These are phyloP conservation scores for Fraxinus velutina DNA, from an alignment of 305 asterid species.

Conservation along the genomic window DNA sequence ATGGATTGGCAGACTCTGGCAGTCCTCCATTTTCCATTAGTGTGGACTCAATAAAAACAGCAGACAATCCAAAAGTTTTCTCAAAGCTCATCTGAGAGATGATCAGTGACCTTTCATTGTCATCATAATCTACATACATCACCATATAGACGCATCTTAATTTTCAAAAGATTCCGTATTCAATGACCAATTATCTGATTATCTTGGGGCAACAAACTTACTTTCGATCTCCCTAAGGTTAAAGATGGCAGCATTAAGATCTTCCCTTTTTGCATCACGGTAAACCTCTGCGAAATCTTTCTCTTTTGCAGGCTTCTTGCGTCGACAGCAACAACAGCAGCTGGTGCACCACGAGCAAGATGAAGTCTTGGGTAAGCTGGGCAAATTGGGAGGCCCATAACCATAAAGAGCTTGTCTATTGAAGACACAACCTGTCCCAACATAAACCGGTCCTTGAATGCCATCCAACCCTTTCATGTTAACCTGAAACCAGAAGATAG, in stretches of 20 bases:
- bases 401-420: constrained; percentile 97
- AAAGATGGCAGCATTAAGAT: constrained; percentile 87
- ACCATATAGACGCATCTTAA: constrained; percentile 12
- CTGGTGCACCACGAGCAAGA: constrained; percentile 60
- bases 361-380: constrained; percentile 45
- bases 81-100: constrained; percentile 93
- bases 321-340: constrained; percentile 71
- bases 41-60: constrained; percentile 89
- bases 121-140: constrained; percentile 60
- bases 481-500: constrained; percentile 47
- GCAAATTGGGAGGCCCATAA: constrained; percentile 73
- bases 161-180: not conserved
- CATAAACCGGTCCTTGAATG: constrained; percentile 95
- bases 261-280: constrained; percentile 90
- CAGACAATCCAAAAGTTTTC: constrained; percentile 83
- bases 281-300: constrained; percentile 71
- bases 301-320: constrained; percentile 73
- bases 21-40: constrained; percentile 90
- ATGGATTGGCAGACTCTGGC: constrained; percentile 72
- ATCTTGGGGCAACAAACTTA: constrained; percentile 32
- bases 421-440: constrained; percentile 91
- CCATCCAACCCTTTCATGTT: constrained; percentile 99
- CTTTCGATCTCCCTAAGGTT: constrained; percentile 93
- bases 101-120: constrained; percentile 80
- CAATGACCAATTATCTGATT: not conserved